phyloP scores from a whole-genome alignment of 139 green algal genomes.

The Yamagishiella unicocca region DNA sequence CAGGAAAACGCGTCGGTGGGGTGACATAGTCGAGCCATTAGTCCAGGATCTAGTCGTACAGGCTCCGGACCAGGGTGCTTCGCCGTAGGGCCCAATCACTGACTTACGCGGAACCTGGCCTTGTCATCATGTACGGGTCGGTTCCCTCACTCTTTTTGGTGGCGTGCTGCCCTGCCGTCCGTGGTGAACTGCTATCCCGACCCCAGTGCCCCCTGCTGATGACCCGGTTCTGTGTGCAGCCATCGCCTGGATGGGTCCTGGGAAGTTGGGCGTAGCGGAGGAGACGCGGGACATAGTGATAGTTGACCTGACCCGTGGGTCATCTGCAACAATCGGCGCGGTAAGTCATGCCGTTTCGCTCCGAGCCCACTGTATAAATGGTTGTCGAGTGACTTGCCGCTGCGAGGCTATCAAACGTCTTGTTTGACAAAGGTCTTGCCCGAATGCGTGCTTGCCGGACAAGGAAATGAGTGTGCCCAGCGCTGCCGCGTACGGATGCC shows the following conservation, averaged over 20 bases:
- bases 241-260: slow-evolving; percentile 5
- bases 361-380: neutral
- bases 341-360: neutral
- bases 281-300: slow-evolving; percentile 15
- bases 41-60: neutral
- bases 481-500: too few relatives aligned
- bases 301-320: neutral
- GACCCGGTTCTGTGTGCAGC: neutral
- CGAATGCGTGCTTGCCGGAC: too few relatives aligned
- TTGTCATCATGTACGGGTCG: neutral
- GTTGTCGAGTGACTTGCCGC: neutral
- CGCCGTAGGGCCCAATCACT: too few relatives aligned
- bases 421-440: too few relatives aligned
- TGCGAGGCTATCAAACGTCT: too few relatives aligned
- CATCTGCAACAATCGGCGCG: neutral
- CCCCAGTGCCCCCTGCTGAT: too few relatives aligned
- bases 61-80: too few relatives aligned
- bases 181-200: too few relatives aligned
- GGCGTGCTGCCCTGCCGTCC: neutral
- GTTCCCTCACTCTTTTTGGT: neutral
- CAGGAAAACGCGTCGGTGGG: neutral
- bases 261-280: slow-evolving; percentile 15
- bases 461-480: too few relatives aligned
- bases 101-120: neutral
- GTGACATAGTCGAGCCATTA: neutral